Percentiles rank a stretch among this genome's conserved stretches.
phyloP scores from a whole-genome alignment of 495 filamentous ascomycete genomes.

The Podospora didyma region DNA sequence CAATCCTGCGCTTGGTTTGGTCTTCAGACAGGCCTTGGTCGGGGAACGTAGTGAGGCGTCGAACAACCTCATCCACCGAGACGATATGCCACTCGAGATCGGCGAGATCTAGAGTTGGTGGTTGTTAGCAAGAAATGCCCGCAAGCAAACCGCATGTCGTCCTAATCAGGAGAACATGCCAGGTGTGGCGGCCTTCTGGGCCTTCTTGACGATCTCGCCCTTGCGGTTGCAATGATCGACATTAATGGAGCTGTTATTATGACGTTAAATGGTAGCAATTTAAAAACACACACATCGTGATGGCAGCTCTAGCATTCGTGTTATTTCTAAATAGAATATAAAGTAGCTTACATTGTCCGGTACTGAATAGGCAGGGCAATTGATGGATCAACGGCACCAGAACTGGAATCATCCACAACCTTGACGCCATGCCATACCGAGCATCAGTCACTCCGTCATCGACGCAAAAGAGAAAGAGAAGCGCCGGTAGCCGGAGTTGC shows the following conservation, averaged over 20 bases:
- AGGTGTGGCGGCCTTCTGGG: constrained; percentile 37
- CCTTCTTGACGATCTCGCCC: constrained; percentile 33
- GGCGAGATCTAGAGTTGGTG: constrained; percentile 30
- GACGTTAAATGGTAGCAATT: no score
- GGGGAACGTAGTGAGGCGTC: constrained; percentile 47
- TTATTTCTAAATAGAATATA: no score
- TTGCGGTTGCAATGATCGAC: constrained; percentile 48
- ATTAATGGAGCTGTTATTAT: constrained; percentile 39
- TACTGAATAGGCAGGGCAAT: constrained; percentile 51
- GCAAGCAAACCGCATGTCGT: not conserved
- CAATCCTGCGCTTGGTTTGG: constrained; percentile 14
- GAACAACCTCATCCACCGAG: constrained; percentile 48
- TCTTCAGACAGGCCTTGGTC: constrained; percentile 19
- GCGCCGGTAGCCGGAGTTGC: no score
- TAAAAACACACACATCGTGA: no score
- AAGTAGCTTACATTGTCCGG: constrained; percentile 40
- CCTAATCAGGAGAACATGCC: constrained; percentile 23
- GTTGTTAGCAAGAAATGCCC: not conserved
- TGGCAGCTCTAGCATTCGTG: no score
- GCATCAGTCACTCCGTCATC: no score
- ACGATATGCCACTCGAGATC: constrained; percentile 36
- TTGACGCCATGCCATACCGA: no score
- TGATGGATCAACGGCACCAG: constrained; percentile 38
- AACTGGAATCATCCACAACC: no score
- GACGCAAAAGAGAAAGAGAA: no score